Conservation (phyloP, 2,329 filamentous ascomycete genomes). For the Epichloe gansuensis region DNA sequence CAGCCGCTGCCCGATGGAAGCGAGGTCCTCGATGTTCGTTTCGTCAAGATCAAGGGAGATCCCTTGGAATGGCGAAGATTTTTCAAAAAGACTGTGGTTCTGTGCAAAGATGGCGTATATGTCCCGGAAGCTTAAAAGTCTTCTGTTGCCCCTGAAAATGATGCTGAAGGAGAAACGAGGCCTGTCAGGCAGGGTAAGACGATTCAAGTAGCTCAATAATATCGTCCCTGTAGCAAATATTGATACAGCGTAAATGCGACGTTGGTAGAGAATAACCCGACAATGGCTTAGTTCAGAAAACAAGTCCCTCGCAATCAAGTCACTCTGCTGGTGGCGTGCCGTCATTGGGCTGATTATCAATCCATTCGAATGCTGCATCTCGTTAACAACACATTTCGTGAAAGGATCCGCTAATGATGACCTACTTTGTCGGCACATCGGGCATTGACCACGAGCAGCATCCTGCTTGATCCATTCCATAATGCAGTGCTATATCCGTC, state of each 20-base stretch:
- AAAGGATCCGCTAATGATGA: not conserved
- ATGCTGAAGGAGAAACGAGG: not conserved
- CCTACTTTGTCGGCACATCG: slow-evolving; percentile 91
- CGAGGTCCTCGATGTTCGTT: slow-evolving; percentile 71
- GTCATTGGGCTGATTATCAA: slow-evolving; percentile 21
- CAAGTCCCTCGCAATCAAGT: not conserved
- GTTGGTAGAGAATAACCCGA: not conserved
- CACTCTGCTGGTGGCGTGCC: slow-evolving; percentile 15
- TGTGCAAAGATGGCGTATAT: slow-evolving; percentile 77
- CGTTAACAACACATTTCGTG: not conserved
- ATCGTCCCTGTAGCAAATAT: not conserved
- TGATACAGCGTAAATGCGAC: not conserved
- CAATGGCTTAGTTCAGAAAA: not conserved
- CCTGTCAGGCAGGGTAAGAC: not conserved
- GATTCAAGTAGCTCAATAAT: not conserved
- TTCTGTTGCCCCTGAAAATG: not conserved
- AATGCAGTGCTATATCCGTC: slow-evolving; percentile 65
- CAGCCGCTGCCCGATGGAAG: slow-evolving; percentile 40
- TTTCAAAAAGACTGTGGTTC: slow-evolving; percentile 87
- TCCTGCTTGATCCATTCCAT: slow-evolving; percentile 94
- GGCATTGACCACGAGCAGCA: slow-evolving; percentile 82
- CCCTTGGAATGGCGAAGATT: slow-evolving; percentile 92
- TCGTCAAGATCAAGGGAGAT: slow-evolving; percentile 91
- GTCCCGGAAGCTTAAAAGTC: slow-evolving; percentile 27
- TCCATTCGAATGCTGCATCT: slow-evolving; percentile 28